Conservation (phyloP, 441 rosid species). For the Jatropha multifida region DNA sequence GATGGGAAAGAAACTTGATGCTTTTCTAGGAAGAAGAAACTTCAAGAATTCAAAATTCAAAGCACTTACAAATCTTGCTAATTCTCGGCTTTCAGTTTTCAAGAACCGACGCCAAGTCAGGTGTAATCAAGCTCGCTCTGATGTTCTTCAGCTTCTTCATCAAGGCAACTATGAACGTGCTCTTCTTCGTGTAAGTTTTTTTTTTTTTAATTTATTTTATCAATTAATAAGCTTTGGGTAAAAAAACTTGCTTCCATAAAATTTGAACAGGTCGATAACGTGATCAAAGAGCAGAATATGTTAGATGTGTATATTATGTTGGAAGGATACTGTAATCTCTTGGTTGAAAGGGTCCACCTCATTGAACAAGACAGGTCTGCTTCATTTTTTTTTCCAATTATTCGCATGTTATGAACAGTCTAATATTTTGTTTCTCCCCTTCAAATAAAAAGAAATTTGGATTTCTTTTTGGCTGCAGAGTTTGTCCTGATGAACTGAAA, state of each 20-base stretch:
- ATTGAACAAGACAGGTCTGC: slow-evolving; percentile 57
- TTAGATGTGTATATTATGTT: slow-evolving; percentile 66
- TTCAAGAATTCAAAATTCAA: slow-evolving; percentile 66
- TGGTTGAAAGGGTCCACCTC: slow-evolving; percentile 65
- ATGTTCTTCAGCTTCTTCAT: slow-evolving; percentile 76
- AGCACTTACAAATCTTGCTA: slow-evolving; percentile 51
- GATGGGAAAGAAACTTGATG: slow-evolving; percentile 87
- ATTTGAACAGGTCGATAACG: slow-evolving; percentile 57
- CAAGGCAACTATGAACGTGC: slow-evolving; percentile 74
- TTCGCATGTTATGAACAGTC: not conserved
- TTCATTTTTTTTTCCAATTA: not conserved
- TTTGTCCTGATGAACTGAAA: slow-evolving; percentile 72
- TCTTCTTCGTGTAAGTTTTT: slow-evolving; percentile 58
- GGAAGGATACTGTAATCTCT: slow-evolving; percentile 62
- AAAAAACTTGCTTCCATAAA: too few species aligned
- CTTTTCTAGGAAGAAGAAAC: slow-evolving; percentile 63
- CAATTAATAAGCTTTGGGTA: too few species aligned
- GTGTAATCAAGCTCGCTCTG: slow-evolving; percentile 60
- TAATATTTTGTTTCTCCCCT: too few species aligned
- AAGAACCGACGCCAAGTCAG: slow-evolving; percentile 70
- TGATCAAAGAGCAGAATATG: slow-evolving; percentile 69
- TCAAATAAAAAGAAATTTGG: not conserved
- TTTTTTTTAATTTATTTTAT: too few species aligned
- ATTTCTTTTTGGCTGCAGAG: slow-evolving; percentile 34
- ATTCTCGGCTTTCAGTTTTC: slow-evolving; percentile 69